Base-by-base conservation (phyloP, 2,329 filamentous ascomycete species). In the Xylariales sp. region DNA sequence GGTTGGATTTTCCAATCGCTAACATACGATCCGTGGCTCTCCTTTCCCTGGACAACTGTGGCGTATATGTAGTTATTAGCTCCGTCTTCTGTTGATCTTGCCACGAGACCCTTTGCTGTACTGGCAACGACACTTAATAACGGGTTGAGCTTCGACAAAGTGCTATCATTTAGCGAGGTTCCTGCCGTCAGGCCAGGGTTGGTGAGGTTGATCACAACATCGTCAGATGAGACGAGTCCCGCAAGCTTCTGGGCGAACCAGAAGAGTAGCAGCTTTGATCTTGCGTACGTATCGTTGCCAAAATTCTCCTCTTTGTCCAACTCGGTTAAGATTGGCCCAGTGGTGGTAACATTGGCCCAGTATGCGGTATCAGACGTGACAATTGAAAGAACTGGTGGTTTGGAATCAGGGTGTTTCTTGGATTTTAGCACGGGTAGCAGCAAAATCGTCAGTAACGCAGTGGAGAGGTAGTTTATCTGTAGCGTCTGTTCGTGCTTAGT, bases 381-480 rank as follows among this genome's bases (percentile, higher is more conserved):
- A n/a, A 60, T 43, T 6, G 49, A 51, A n/a, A 60, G 18, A 13
- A 38, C 39, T 8, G 37, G 10, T 4, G 11, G 11, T 24, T 34
- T n/a, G 40, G 35, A 19, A 29, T 45, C 37, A 7, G n/a, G 14
- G 19, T 16, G 32, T 4, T 38, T 40, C 29, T 40, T 64, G 6
- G 63, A 53, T 38, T 65, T 63, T 2, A 76, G 54, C 20, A 66
- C 63, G 0, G 70, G 72, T 1, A 77, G 49, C 4, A 76, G 40
- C 0, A 74, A 53, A 1, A 74, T 49, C 0, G 60, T 61, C 1
- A 78, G 55, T 1, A 78, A 52, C 6, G 70, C 61, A 0, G 70
- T 76, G 15, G 61, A 67, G 40, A 78, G 59, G n/a, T 74, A 72
- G 42, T 78, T 78, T 29, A 70, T 62, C 0, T 71, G 72, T 29